phyloP scores from a whole-genome alignment of 2,329 filamentous ascomycete genomes.

The Monascus ruber region DNA sequence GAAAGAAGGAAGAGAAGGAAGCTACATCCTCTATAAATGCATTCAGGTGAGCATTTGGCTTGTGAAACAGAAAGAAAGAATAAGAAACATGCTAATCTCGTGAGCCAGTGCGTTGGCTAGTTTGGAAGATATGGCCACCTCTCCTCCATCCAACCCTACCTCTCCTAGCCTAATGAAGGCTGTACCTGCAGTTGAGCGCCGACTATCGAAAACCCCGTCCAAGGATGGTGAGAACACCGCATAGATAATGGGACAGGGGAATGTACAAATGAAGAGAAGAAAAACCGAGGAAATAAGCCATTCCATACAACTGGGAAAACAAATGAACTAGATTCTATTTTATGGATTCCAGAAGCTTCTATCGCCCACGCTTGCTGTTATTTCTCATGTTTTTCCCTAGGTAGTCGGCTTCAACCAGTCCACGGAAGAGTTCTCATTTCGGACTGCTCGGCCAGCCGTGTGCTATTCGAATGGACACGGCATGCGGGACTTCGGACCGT shows the following conservation, averaged over 20 bases:
- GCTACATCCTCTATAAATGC: conserved; percentile 69
- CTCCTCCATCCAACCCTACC: conserved; percentile 37
- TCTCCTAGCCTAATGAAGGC: conserved; percentile 37
- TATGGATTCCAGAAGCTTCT: too few species aligned
- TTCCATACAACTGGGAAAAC: conserved; percentile 13
- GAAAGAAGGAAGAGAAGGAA: conserved; percentile 50
- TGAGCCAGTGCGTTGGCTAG: conserved; percentile 34
- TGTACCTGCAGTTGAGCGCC: conserved; percentile 33
- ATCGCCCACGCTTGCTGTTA: too few species aligned
- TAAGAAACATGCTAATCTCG: conserved; percentile 1
- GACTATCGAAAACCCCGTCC: conserved; percentile 33
- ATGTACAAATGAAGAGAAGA: too few species aligned
- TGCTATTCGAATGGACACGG: neutral
- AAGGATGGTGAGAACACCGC: conserved; percentile 29
- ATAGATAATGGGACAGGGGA: conserved; percentile 15
- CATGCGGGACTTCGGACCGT: neutral
- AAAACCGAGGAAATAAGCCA: neutral
- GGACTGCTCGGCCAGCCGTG: neutral
- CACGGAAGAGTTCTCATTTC: conserved; percentile 20
- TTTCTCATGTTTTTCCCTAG: too few species aligned
- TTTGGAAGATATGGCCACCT: conserved; percentile 37
- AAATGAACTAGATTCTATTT: too few species aligned
- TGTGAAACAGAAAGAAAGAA: conserved; percentile 2
- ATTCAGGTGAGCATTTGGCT: conserved; percentile 62
- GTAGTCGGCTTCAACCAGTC: conserved; percentile 9